Evolutionary conservation across 1,284 basidiomycete genomes (phyloP).

Genomic region (Bondarzewia mesenterica): DNA sequence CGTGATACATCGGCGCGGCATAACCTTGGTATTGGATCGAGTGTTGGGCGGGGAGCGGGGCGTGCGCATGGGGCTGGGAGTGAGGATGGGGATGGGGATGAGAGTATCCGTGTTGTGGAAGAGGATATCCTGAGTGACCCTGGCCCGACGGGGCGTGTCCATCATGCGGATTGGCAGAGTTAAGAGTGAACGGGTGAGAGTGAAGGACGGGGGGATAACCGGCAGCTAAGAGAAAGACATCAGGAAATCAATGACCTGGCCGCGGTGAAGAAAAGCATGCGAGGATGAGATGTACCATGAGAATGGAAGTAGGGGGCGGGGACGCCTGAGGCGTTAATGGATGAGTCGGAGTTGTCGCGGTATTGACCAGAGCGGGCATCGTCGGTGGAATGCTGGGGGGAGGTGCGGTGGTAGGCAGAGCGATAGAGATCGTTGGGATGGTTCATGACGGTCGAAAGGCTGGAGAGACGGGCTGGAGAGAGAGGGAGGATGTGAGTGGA

Average conservation of each 20-base stretch:
- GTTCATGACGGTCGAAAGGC: neutral
- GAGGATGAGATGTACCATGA: neutral
- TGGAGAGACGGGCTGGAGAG: neutral
- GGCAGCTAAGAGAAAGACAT: neutral
- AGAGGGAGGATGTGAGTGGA: neutral
- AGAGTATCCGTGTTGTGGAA: too few relatives aligned
- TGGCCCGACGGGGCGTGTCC: neutral
- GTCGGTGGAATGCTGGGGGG: neutral
- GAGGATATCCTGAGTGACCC: too few relatives aligned
- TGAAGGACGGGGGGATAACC: neutral
- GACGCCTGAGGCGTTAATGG: too few relatives aligned
- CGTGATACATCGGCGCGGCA: conserved; percentile 9
- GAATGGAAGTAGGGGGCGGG: conserved; percentile 1
- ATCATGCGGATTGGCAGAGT: neutral
- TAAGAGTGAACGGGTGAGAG: conserved; percentile 1
- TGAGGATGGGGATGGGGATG: neutral
- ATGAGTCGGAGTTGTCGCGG: too few relatives aligned
- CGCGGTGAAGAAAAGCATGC: neutral
- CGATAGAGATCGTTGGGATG: neutral
- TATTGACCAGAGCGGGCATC: neutral
- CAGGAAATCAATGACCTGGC: neutral
- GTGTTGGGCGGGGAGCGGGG: too few relatives aligned
- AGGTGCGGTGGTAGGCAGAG: neutral
- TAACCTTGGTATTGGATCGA: conserved; percentile 8
- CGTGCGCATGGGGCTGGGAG: too few relatives aligned